Evolutionary conservation across 768 basidiomycete genomes (phyloP).

Genomic region (Jaapia argillacea): DNA sequence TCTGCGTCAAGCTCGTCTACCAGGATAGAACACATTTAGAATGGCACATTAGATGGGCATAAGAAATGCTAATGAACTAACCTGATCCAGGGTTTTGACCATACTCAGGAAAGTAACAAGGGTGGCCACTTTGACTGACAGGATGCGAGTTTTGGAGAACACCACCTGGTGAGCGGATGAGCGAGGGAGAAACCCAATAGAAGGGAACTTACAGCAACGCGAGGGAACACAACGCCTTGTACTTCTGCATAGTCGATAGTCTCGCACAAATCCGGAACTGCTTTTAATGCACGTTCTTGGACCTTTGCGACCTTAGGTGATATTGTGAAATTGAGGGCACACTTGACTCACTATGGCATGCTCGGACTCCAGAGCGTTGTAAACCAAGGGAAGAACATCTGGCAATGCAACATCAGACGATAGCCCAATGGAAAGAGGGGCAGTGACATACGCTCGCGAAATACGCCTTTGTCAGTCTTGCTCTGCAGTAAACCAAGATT

Average conservation of each 20-base stretch:
- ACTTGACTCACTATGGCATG: constrained; percentile 55
- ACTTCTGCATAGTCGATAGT: constrained; percentile 94
- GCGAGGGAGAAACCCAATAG: not conserved
- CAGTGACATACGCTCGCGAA: constrained; percentile 70
- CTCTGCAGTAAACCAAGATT: constrained; percentile 79
- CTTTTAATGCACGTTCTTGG: constrained; percentile 81
- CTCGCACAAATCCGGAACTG: constrained; percentile 84
- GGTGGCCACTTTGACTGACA: constrained; percentile 88
- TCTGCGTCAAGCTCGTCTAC: constrained; percentile 78
- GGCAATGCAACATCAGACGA: constrained; percentile 3
- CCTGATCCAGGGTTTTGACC: constrained; percentile 88
- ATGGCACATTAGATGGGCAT: not conserved
- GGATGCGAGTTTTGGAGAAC: constrained; percentile 84
- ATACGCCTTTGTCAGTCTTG: constrained; percentile 81
- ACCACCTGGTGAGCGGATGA: constrained; percentile 48
- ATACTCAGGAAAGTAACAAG: constrained; percentile 74
- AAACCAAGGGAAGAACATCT: constrained; percentile 96
- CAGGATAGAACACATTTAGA: not conserved
- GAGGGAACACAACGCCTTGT: constrained; percentile 81
- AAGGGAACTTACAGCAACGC: constrained; percentile 65
- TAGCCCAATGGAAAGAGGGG: no score
- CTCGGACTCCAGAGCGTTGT: constrained; percentile 94
- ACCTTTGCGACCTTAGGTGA: constrained; percentile 40
- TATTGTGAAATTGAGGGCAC: not conserved
- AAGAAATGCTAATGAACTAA: constrained; percentile 20